Evolutionary conservation across 768 basidiomycete genomes (phyloP), one percentile per base, ranked within the genome.

Genomic region (Chlorophyllum brunneum): DNA sequence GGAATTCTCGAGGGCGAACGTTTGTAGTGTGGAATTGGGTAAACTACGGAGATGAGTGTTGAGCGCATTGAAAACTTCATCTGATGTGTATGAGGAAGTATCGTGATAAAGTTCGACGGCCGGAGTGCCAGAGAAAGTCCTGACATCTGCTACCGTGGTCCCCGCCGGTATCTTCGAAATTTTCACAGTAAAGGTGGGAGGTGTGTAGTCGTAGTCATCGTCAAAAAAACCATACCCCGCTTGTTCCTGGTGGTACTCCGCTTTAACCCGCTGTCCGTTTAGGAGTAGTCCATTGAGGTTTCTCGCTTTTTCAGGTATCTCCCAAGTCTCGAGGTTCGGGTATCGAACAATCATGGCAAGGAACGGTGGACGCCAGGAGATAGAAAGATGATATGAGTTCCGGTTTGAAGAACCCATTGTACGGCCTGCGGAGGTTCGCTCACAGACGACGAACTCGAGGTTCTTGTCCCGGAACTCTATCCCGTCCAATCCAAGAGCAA

Each of bases 361-460:
- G n/a, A 75, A 77, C 1, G 82, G 81, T 0, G 66, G 63, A 5
- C 63, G 69, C 80, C 83, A 86, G 9, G 71, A 74, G 38, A 84
- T 70, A 0, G 71, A 73, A 44, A 85, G 59, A 31, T 71, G 66
- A 10, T 79, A 67, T 3, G 62, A 39, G 24, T 69, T 67, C 2
- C 65, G 65, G 4, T 56, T 56, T 2, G 65, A 57, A 7, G 63
- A 66, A 16, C 59, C 73, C 80, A 81, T 80, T 5, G 71, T 68
- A 30, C 44, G 51, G 33, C 70, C 70, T 10, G 67, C 54, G 47
- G 65, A 66, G 29, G 68, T 66, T 42, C 70, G 73, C 31, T 73
- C 61, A 37, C 67, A 65, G 26, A 77, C 65, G 56, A 76, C 74
- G 34, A 82, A 73, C 6, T 57, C 58, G 6, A 83, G 62, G 0